phyloP scores from a whole-genome alignment of 805 yeast genomes.

The Myxozyma vanderwaltii region DNA sequence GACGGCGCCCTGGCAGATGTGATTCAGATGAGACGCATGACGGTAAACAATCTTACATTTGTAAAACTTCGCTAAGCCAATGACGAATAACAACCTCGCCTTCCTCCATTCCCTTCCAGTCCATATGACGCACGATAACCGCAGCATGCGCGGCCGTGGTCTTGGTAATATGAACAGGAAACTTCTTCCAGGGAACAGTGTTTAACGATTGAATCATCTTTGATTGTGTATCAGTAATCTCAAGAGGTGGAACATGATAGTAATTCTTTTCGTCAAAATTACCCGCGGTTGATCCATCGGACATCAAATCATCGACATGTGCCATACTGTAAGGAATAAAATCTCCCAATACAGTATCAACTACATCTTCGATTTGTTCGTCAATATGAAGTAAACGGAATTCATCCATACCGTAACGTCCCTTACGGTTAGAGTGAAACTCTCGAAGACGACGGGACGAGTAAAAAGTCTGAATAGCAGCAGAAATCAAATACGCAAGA shows the following conservation, averaged over 20 bases:
- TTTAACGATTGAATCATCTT: constrained; percentile 61
- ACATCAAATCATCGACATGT: constrained; percentile 32
- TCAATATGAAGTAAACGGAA: constrained; percentile 45
- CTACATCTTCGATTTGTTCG: constrained; percentile 63
- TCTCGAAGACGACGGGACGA: constrained; percentile 47
- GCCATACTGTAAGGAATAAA: constrained; percentile 33
- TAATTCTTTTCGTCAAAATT: constrained; percentile 35
- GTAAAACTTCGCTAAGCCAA: constrained; percentile 54
- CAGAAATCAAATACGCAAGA: constrained; percentile 55
- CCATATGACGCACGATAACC: constrained; percentile 66
- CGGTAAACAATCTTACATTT: constrained; percentile 3
- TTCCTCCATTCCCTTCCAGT: constrained; percentile 59
- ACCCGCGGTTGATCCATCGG: constrained; percentile 31
- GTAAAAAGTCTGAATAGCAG: constrained; percentile 46
- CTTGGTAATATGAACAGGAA: constrained; percentile 65
- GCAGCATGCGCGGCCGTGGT: constrained; percentile 80
- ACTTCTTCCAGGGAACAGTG: constrained; percentile 65
- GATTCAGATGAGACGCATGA: background rate
- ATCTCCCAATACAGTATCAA: constrained; percentile 51
- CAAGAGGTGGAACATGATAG: constrained; percentile 43
- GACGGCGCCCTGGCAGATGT: background rate
- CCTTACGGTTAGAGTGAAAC: constrained; percentile 33
- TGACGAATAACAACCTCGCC: constrained; percentile 70
- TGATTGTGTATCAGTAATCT: constrained; percentile 47
- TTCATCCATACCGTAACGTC: constrained; percentile 33